Evolutionary conservation across 140 eudicot species (phyloP), one percentile per base, ranked within the genome.

Genomic region (Oenanthe javanica): DNA sequence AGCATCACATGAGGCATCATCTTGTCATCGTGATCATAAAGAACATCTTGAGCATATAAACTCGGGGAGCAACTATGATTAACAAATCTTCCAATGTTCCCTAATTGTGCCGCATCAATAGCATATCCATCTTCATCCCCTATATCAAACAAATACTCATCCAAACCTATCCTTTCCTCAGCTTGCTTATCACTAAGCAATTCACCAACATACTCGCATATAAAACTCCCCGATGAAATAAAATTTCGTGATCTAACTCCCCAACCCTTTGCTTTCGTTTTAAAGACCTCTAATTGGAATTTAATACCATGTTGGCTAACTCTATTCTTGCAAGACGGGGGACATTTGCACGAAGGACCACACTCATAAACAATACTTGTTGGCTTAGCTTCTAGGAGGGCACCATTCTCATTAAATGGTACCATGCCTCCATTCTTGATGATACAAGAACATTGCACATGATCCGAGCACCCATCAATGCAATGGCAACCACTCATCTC

Each of bases 311-410:
- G 69, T 63, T 86, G 92, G 82, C 83, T 84, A 18, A 82, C 85
- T 61, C 89, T 82, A 63, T 89, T 89, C 14, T 64, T 48, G 82
- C 92, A 89, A 78, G 86, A 70, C n/a, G 88, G 86, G 5, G 88
- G 87, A 55, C 92, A 89, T 74, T 79, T 84, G 76, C 90, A 86
- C 15, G 45, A 67, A 8, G 88, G 84, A 31, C 92, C 90, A 81
- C 92, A 89, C 77, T 86, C 90, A 47, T 86, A 48, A 11, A 88
- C 88, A 15, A 72, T 75, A 67, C 80, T n/a, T 61, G 27, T 25
- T 8, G 13, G 83, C 83, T 81, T 85, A 43, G 57, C 66, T 72
- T 72, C 43, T 23, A 85, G 19, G 27, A 85, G 78, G 25, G 83
- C 71, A 8, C 87, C 86, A 12, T 79, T 77, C 12, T 61, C 70